Evolutionary conservation across 2,329 filamentous ascomycete species (phyloP).

Genomic region (Acarospora socialis): DNA sequence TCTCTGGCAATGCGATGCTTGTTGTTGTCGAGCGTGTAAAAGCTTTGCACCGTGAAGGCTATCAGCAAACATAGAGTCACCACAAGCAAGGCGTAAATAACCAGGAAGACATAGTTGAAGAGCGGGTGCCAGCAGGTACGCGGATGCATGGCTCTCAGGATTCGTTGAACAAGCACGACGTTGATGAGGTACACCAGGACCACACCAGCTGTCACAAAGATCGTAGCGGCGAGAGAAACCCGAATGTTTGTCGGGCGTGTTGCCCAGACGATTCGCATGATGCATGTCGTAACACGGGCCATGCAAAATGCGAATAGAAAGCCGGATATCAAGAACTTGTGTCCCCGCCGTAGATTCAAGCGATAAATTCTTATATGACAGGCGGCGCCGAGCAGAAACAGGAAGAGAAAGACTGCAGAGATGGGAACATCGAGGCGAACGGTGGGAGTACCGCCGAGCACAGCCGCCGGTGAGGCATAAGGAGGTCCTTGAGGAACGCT

Average conservation of each 20-base stretch:
- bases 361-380: conserved; percentile 33
- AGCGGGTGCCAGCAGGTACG: conserved; percentile 50
- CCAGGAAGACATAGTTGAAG: conserved; percentile 39
- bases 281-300: conserved; percentile 31
- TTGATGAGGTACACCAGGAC: conserved; percentile 66
- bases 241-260: conserved; percentile 27
- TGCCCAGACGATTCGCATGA: conserved; percentile 44
- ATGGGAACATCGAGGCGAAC: conserved; percentile 49
- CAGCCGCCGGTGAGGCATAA: conserved; percentile 32
- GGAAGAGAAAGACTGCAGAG: conserved; percentile 44
- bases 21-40: conserved; percentile 47
- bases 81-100: conserved; percentile 44
- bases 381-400: conserved; percentile 29
- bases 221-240: conserved; percentile 43
- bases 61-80: conserved; percentile 53
- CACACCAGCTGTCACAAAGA: conserved; percentile 62
- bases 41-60: conserved; percentile 45
- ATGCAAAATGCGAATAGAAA: conserved; percentile 36
- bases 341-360: conserved; percentile 27
- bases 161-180: conserved; percentile 59
- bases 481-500: too few species aligned
- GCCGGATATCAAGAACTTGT: conserved; percentile 36
- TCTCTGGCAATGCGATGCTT: conserved; percentile 41
- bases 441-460: conserved; percentile 44
- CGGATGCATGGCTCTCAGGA: conserved; percentile 61